Percentiles rank a stretch among this genome's conserved stretches.
Evolutionary conservation across 352 stramenopile genomes (phyloP).

Genomic region (Pythium brassicae): DNA sequence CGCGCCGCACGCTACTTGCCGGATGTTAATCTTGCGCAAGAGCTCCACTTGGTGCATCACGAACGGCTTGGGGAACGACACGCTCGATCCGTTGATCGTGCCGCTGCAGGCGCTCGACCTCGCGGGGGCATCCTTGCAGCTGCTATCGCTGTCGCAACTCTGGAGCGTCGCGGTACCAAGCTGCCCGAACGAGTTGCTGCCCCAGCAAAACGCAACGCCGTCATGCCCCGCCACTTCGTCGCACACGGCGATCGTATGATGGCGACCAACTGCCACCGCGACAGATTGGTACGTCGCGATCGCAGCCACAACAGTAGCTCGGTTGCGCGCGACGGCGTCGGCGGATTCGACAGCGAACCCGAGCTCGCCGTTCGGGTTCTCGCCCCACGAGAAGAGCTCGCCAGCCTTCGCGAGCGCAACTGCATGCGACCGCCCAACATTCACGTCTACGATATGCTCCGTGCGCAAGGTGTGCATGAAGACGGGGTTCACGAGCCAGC

Average conservation of each 20-base stretch:
- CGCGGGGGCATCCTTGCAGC: background rate
- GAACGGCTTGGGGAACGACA: conserved; percentile 43
- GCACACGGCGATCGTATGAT: conserved; percentile 66
- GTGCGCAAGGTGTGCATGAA: conserved; percentile 60
- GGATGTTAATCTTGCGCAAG: conserved; percentile 39
- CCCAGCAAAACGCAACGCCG: conserved; percentile 70
- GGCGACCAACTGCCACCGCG: conserved; percentile 47
- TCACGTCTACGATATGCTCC: conserved; percentile 50
- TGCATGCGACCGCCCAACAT: conserved; percentile 46
- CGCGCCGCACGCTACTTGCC: conserved; percentile 88
- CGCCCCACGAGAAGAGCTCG: conserved; percentile 93
- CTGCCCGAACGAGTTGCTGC: conserved; percentile 70
- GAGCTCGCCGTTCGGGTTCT: conserved; percentile 88
- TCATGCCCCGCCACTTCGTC: conserved; percentile 59
- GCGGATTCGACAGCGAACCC: conserved; percentile 42
- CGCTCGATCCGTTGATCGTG: conserved; percentile 8
- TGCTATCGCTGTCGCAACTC: background rate
- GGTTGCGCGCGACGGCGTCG: conserved; percentile 48
- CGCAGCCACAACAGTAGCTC: conserved; percentile 38
- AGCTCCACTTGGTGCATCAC: conserved; percentile 55
- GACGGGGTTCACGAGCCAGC: conserved; percentile 66
- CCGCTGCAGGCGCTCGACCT: background rate
- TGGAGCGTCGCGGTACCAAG: conserved; percentile 26
- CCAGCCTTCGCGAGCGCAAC: conserved; percentile 81
- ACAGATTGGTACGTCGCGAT: conserved; percentile 60